Percentiles rank a stretch among this genome's conserved stretches.
These are phyloP conservation scores for Aspergillus flavus DNA, from an alignment of 2,329 filamentous ascomycete genomes.

Conservation along the genomic window DNA sequence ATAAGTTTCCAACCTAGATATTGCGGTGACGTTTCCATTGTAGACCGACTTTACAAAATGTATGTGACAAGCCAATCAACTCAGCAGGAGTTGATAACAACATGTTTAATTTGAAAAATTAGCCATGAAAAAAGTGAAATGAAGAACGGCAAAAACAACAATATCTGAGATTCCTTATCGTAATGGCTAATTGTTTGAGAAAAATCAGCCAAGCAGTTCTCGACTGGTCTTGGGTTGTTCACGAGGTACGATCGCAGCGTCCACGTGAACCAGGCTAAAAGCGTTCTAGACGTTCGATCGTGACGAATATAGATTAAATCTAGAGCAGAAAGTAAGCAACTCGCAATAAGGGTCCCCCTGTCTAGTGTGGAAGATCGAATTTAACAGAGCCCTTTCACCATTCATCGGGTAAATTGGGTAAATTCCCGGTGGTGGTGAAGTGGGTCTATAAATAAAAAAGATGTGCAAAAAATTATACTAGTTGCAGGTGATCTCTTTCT, in stretches of 20 bases:
- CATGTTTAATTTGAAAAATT: not conserved
- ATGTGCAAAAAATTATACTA: not conserved
- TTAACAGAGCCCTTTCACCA: constrained; percentile 3
- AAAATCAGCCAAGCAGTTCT: not conserved
- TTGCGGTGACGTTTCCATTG: not conserved
- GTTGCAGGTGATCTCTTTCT: not conserved
- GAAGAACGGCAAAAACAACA: not conserved
- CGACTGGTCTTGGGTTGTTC: not conserved
- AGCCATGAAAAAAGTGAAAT: not conserved
- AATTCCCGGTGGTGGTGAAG: constrained; percentile 21
- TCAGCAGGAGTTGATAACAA: not conserved
- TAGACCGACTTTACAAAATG: not conserved
- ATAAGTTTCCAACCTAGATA: not conserved
- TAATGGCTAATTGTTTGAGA: not conserved
- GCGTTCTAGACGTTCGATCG: not conserved
- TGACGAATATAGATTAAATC: not conserved
- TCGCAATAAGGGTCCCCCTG: not conserved
- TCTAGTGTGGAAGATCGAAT: not conserved
- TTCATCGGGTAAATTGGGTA: constrained; percentile 21
- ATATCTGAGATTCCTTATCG: not conserved
- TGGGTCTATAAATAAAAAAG: not conserved
- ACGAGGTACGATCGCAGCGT: not conserved
- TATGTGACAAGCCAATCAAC: not conserved
- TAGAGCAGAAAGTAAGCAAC: not conserved
- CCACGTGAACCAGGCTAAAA: not conserved